Evolutionary conservation across 1,284 basidiomycete species (phyloP).

Genomic region (Pyrrhoderma noxium): DNA sequence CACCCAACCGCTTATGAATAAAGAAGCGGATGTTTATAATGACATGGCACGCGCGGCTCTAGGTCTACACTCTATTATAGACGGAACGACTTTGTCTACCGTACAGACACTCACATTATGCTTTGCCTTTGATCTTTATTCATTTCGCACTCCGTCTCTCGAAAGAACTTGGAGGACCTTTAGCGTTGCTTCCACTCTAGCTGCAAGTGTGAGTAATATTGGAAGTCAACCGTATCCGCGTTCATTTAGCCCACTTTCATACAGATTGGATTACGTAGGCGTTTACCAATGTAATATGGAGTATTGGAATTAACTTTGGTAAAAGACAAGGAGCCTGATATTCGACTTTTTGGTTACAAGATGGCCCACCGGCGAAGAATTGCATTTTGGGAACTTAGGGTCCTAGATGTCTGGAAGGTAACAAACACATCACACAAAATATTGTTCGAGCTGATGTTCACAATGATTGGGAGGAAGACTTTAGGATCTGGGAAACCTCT

Average conservation of each 20-base stretch:
- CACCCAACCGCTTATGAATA: slow-evolving; percentile 7
- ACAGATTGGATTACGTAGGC: slow-evolving; percentile 27
- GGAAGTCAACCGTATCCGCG: neutral
- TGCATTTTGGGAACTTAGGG: slow-evolving; percentile 39
- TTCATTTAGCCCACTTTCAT: no score
- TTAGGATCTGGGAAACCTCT: slow-evolving; percentile 6
- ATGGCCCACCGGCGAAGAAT: slow-evolving; percentile 33
- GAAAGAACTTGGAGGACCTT: slow-evolving; percentile 25
- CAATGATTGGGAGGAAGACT: neutral
- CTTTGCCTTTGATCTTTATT: slow-evolving; percentile 22
- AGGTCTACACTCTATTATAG: slow-evolving; percentile 29
- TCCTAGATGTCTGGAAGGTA: slow-evolving; percentile 32
- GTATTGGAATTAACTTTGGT: neutral
- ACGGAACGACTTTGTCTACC: slow-evolving; percentile 30
- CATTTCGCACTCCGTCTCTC: slow-evolving; percentile 21
- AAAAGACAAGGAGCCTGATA: slow-evolving; percentile 36
- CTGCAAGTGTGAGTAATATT: slow-evolving; percentile 22
- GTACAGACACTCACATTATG: slow-evolving; percentile 26
- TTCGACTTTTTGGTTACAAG: slow-evolving; percentile 33
- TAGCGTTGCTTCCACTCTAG: slow-evolving; percentile 21
- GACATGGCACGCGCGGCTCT: slow-evolving; percentile 28
- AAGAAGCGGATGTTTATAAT: slow-evolving; percentile 23
- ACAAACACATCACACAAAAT: neutral
- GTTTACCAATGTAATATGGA: neutral
- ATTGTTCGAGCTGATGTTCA: neutral